Conservation (phyloP, 306 rosid genomes). For the Astragalus membranaceus region DNA sequence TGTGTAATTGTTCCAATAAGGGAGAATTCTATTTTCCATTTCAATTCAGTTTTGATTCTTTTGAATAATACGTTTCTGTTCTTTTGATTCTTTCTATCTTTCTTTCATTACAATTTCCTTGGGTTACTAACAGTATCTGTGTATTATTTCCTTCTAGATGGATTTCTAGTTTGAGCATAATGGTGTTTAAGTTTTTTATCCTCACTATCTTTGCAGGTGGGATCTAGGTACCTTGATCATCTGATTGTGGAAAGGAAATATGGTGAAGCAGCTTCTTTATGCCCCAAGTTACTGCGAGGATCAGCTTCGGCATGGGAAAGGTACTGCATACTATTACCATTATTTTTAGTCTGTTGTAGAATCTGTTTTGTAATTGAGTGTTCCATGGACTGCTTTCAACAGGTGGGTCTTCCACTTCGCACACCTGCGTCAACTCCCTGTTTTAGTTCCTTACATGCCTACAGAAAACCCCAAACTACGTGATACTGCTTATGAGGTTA, state of each 20-base stretch:
- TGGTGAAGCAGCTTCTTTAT: slow-evolving; percentile 85
- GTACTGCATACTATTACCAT: slow-evolving; percentile 31
- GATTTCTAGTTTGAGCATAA: slow-evolving; percentile 7
- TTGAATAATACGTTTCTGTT: not conserved
- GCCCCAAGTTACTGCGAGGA: slow-evolving; percentile 85
- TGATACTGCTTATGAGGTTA: slow-evolving; percentile 95
- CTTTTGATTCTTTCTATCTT: not conserved
- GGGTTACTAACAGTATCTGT: not conserved
- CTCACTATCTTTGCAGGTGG: slow-evolving; percentile 59
- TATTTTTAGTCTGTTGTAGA: not conserved
- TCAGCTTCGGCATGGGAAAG: slow-evolving; percentile 98
- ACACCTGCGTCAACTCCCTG: slow-evolving; percentile 95
- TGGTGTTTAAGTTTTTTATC: not conserved
- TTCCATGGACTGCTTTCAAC: slow-evolving; percentile 24
- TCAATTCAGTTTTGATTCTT: not conserved
- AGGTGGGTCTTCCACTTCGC: slow-evolving; percentile 99
- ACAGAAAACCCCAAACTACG: slow-evolving; percentile 76
- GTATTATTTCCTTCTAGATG: not conserved
- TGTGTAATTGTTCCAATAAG: not conserved
- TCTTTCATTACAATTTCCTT: not conserved
- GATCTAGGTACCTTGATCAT: slow-evolving; percentile 93
- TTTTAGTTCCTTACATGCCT: slow-evolving; percentile 87
- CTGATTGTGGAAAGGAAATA: slow-evolving; percentile 95
- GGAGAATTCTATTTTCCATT: not conserved
- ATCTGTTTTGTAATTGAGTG: slow-evolving; percentile 26